These are phyloP conservation scores for Suhomyces chickasaworum DNA, from an alignment of 1,139 yeast genomes.

Conservation along the genomic window DNA sequence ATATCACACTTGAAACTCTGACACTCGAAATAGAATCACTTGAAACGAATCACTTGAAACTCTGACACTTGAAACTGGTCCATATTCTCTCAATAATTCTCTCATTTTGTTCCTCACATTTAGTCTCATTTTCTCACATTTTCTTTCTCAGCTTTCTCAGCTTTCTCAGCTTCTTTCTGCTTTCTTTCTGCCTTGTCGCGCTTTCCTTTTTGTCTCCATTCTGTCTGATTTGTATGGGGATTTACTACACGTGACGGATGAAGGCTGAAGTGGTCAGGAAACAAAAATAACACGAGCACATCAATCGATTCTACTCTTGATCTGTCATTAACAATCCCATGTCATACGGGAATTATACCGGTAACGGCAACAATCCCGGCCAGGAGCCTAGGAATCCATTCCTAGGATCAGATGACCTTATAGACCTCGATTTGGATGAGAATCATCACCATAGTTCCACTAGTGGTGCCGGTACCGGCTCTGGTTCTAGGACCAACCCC, in stretches of 20 bases:
- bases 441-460: not conserved
- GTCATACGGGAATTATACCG: conserved; percentile 8
- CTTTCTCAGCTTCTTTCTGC: no score
- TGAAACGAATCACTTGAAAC: no score
- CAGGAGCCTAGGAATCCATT: conserved; percentile 8
- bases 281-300: conserved; percentile 9
- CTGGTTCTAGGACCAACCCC: not conserved
- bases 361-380: conserved; percentile 4
- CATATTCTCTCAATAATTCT: no score
- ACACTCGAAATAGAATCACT: no score
- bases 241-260: conserved; percentile 7
- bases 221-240: no score
- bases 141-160: no score
- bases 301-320: not conserved
- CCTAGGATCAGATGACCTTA: conserved; percentile 26
- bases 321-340: conserved; percentile 7
- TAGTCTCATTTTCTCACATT: no score
- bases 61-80: no score
- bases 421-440: conserved; percentile 31
- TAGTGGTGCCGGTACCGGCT: not conserved
- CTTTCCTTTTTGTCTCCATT: no score
- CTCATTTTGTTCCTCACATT: no score
- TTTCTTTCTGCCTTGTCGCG: not conserved
- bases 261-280: not conserved
- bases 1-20: no score